phyloP scores from a whole-genome alignment of 371 early-diverging fungal species.

The Entomophthora muscae region DNA sequence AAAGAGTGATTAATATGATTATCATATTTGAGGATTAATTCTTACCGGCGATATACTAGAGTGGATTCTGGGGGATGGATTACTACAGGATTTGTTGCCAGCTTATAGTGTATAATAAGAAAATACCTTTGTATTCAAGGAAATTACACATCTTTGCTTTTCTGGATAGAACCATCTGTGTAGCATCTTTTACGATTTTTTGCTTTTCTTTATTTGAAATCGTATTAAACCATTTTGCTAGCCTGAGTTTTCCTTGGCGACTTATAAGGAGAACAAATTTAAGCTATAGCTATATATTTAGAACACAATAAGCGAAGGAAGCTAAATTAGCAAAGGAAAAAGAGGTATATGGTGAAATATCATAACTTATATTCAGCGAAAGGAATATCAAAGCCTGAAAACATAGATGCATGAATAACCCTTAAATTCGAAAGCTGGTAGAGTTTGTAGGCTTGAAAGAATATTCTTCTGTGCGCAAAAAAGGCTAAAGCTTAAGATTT shows the following conservation, averaged over 20 bases:
- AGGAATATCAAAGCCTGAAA: no score
- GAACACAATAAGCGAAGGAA: not conserved
- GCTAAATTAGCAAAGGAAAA: not conserved
- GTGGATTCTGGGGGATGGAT: not conserved
- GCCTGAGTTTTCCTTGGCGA: conserved; percentile 74
- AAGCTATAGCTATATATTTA: conserved; percentile 21
- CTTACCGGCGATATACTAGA: not conserved
- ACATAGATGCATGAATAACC: no score
- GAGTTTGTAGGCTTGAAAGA: no score
- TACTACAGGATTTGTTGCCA: not conserved
- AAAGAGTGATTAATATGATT: not conserved
- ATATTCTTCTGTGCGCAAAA: no score
- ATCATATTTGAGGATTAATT: conserved; percentile 9
- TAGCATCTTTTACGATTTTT: conserved; percentile 88
- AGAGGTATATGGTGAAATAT: no score
- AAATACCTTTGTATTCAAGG: conserved; percentile 78
- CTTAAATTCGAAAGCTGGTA: no score
- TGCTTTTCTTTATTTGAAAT: conserved; percentile 78
- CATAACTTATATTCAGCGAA: no score
- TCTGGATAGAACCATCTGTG: conserved; percentile 72
- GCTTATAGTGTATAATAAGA: not conserved
- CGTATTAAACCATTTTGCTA: conserved; percentile 91
- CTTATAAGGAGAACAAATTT: conserved; percentile 49
- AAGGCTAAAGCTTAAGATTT: no score
- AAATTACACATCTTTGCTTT: conserved; percentile 94